These are phyloP conservation scores for Pleurotus sapidus DNA, from an alignment of 768 basidiomycete genomes.

Conservation along the genomic window DNA sequence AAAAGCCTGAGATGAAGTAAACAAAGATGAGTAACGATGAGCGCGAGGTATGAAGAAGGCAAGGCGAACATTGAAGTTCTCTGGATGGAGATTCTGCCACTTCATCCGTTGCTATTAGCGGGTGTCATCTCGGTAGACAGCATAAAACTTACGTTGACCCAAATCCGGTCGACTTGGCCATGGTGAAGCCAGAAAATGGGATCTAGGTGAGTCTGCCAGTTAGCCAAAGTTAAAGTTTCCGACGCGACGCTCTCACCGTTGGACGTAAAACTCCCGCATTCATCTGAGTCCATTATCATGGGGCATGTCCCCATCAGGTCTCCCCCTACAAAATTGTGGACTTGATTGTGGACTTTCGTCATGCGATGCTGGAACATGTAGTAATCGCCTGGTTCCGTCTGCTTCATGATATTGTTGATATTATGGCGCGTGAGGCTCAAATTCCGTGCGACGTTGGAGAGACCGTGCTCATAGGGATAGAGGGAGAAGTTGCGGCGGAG, in stretches of 20 bases:
- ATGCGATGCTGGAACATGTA: constrained; percentile 10
- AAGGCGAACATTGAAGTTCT: constrained; percentile 11
- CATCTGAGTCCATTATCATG: background rate
- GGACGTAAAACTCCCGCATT: constrained; percentile 8
- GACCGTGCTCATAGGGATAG: constrained; percentile 1
- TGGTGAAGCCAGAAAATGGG: constrained; percentile 14
- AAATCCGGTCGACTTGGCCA: constrained; percentile 10
- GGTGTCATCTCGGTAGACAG: background rate
- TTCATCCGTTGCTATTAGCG: background rate
- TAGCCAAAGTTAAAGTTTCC: background rate
- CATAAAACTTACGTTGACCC: constrained; percentile 7
- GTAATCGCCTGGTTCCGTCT: constrained; percentile 10
- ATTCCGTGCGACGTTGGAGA: constrained; percentile 4
- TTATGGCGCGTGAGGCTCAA: background rate
- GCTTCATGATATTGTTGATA: background rate
- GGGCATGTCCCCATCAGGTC: constrained; percentile 14
- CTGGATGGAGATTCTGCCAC: constrained; percentile 12
- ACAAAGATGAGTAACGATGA: background rate
- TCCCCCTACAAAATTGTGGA: constrained; percentile 15
- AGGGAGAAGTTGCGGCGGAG: constrained; percentile 13
- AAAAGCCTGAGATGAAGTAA: constrained; percentile 6
- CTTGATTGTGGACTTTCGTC: constrained; percentile 11
- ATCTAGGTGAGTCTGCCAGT: constrained; percentile 6
- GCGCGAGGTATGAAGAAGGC: background rate
- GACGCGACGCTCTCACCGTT: constrained; percentile 6